Percentiles rank a stretch among this genome's conserved stretches.
These are phyloP conservation scores for Neurospora sp. DNA, from an alignment of 2,329 filamentous ascomycete genomes.

Conservation along the genomic window DNA sequence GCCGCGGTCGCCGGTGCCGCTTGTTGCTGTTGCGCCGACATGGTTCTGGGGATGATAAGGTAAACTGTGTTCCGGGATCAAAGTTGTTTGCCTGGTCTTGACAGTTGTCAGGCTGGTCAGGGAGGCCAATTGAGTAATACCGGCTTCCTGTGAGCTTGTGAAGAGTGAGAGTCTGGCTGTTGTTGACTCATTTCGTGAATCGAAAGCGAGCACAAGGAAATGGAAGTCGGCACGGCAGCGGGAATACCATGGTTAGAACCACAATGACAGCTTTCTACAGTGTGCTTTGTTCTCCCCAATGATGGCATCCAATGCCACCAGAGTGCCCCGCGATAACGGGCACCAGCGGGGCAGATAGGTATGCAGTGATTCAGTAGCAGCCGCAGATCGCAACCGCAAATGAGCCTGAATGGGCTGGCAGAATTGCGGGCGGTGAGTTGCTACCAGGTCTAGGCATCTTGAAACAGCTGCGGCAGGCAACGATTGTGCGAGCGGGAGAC, in stretches of 20 bases:
- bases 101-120: background rate
- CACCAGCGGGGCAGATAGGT: slow-evolving; percentile 5
- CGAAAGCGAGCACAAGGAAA: background rate
- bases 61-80: background rate
- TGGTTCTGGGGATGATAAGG: slow-evolving; percentile 1
- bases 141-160: background rate
- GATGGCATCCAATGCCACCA: background rate
- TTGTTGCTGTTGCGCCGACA: slow-evolving; percentile 5
- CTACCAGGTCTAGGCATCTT: background rate
- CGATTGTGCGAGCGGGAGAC: background rate
- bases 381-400: background rate
- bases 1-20: slow-evolving; percentile 1
- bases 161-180: background rate
- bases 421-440: slow-evolving; percentile 12
- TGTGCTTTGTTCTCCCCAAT: background rate
- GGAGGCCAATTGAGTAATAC: background rate
- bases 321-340: slow-evolving; percentile 11
- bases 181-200: background rate
- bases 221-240: background rate
- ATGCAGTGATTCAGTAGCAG: slow-evolving; percentile 7
- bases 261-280: background rate
- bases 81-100: background rate
- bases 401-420: slow-evolving; percentile 5
- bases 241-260: background rate
- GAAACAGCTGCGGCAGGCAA: slow-evolving; percentile 4